These are phyloP conservation scores for Pleurotus giganteus DNA, from an alignment of 768 basidiomycete genomes.

Conservation along the genomic window DNA sequence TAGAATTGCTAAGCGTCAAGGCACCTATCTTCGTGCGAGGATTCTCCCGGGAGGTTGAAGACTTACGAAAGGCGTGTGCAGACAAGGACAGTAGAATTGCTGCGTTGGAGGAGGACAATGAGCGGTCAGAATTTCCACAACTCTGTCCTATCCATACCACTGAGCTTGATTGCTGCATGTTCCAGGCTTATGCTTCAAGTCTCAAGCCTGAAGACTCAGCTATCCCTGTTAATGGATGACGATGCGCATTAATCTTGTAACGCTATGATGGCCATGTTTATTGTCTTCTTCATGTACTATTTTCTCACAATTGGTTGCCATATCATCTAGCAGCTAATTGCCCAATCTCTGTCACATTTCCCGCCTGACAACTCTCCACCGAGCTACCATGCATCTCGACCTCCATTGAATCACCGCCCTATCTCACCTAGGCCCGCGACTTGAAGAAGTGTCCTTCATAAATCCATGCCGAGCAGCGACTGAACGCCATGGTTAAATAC, in stretches of 20 bases:
- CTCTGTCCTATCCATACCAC: neutral
- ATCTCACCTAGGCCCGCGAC: no score
- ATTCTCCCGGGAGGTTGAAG: constrained; percentile 36
- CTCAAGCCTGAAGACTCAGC: neutral
- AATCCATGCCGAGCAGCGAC: no score
- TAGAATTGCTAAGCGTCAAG: neutral
- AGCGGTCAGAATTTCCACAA: constrained; percentile 18
- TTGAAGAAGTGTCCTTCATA: no score
- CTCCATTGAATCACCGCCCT: no score
- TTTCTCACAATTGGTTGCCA: no score
- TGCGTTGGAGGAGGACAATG: constrained; percentile 25
- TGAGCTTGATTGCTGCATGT: neutral
- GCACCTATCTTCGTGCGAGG: constrained; percentile 29
- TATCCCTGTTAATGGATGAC: neutral
- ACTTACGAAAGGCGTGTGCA: constrained; percentile 32
- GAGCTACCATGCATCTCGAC: no score
- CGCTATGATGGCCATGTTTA: no score
- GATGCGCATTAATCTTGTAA: no score
- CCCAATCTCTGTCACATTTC: no score
- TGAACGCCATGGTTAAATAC: neutral
- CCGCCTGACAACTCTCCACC: no score
- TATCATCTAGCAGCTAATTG: no score
- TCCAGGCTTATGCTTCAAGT: neutral
- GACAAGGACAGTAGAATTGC: constrained; percentile 31
- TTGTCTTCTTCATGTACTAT: no score